phyloP scores from a whole-genome alignment of 495 filamentous ascomycete genomes.

The Talaromyces ruber region DNA sequence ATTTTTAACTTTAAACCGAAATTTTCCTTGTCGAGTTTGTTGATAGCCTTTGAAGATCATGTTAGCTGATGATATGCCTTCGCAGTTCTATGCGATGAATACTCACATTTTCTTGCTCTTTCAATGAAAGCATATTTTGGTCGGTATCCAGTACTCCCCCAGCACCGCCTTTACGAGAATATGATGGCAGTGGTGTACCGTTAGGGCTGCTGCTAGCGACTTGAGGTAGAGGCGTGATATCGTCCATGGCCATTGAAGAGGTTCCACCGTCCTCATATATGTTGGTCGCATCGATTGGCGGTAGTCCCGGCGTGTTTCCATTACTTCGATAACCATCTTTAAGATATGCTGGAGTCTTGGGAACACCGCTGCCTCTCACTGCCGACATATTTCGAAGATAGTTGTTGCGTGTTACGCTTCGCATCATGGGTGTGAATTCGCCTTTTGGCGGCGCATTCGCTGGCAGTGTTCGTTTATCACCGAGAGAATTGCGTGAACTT shows the following conservation, averaged over 20 bases:
- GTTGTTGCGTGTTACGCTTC: conserved; percentile 78
- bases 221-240: conserved; percentile 58
- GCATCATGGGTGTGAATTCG: conserved; percentile 91
- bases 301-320: conserved; percentile 57
- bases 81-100: neutral
- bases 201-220: conserved; percentile 67
- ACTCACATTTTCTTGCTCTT: conserved; percentile 83
- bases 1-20: conserved; percentile 97
- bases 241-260: conserved; percentile 43
- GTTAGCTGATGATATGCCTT: neutral
- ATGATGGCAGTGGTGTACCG: conserved; percentile 67
- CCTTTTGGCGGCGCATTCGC: conserved; percentile 49
- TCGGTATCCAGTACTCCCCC: conserved; percentile 64
- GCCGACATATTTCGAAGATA: conserved; percentile 47
- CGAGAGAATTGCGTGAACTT: conserved; percentile 44
- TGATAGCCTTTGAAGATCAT: conserved; percentile 51
- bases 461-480: conserved; percentile 55
- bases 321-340: conserved; percentile 51
- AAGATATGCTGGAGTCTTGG: conserved; percentile 63
- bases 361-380: conserved; percentile 43
- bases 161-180: conserved; percentile 48
- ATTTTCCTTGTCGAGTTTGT: conserved; percentile 89
- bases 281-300: conserved; percentile 48
- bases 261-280: conserved; percentile 59
- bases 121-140: conserved; percentile 73